phyloP scores from a whole-genome alignment of 2,329 filamentous ascomycete genomes.

The Geosmithia flava region DNA sequence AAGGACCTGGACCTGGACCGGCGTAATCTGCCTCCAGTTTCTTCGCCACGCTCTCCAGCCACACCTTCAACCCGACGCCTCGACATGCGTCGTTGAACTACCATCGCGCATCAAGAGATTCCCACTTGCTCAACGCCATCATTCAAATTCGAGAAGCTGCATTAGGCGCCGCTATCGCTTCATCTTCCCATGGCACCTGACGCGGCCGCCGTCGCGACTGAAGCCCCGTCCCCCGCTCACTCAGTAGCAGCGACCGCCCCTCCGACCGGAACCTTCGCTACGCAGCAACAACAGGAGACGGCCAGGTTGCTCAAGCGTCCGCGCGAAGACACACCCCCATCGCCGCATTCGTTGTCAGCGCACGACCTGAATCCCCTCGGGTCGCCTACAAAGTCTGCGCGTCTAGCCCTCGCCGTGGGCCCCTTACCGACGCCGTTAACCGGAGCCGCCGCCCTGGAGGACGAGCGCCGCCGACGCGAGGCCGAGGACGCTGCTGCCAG shows the following conservation, averaged over 20 bases:
- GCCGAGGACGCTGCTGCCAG: constrained; percentile 23
- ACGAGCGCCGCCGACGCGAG: constrained; percentile 36
- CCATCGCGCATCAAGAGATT: background rate
- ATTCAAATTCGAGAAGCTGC: background rate
- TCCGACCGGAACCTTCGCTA: constrained; percentile 20
- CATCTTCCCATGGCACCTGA: constrained; percentile 37
- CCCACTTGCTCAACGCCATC: constrained; percentile 2
- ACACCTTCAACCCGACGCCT: constrained; percentile 22
- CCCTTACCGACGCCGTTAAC: constrained; percentile 35
- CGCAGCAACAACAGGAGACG: constrained; percentile 23
- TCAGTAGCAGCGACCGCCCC: constrained; percentile 11
- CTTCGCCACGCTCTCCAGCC: constrained; percentile 30
- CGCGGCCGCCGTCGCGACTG: constrained; percentile 37
- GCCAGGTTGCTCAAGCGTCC: constrained; percentile 29
- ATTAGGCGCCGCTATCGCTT: background rate
- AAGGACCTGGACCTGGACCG: background rate
- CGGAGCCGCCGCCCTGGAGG: constrained; percentile 40
- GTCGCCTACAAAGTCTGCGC: constrained; percentile 42
- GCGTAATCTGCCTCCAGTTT: constrained; percentile 16
- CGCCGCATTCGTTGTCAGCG: constrained; percentile 13
- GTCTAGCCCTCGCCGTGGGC: constrained; percentile 29
- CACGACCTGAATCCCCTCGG: constrained; percentile 22
- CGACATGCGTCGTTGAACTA: constrained; percentile 20
- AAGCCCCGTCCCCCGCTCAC: constrained; percentile 28
- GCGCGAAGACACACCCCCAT: constrained; percentile 32